Evolutionary conservation across 495 filamentous ascomycete genomes (phyloP).

Genomic region (Penicillium silybi): DNA sequence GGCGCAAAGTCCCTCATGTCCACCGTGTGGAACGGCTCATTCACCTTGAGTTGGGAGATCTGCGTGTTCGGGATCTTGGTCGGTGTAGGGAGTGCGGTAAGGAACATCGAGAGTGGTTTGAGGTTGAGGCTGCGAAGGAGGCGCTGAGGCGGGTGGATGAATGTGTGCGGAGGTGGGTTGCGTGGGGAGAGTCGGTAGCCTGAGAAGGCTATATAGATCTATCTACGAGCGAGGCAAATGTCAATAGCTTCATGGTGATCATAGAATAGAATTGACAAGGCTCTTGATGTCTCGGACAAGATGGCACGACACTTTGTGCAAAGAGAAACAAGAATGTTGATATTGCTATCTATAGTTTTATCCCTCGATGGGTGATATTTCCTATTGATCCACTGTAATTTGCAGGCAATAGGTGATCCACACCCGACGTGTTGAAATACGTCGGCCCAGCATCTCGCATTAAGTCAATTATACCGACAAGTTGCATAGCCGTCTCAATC

Average conservation of each 20-base stretch:
- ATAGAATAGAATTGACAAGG: neutral
- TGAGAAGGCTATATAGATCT: neutral
- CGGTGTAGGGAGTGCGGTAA: constrained; percentile 77
- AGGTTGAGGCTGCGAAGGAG: constrained; percentile 69
- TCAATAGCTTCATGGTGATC: neutral
- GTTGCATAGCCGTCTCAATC: constrained; percentile 64
- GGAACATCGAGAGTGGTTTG: constrained; percentile 95
- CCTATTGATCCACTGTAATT: neutral
- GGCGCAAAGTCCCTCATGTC: constrained; percentile 75
- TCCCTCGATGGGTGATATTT: neutral
- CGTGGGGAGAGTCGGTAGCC: constrained; percentile 58
- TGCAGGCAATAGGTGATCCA: constrained; percentile 48
- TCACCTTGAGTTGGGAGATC: constrained; percentile 77
- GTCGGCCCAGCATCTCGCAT: constrained; percentile 55
- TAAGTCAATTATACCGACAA: constrained; percentile 64
- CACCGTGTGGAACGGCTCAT: constrained; percentile 89
- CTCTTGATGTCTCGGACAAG: neutral
- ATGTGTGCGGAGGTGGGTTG: constrained; percentile 79
- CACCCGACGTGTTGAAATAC: constrained; percentile 57
- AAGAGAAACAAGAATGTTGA: neutral
- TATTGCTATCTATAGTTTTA: neutral
- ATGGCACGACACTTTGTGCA: neutral
- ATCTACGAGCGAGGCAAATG: neutral
- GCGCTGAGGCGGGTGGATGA: constrained; percentile 77
- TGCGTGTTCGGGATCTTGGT: constrained; percentile 63